Percentiles rank a stretch among this genome's conserved stretches.
phyloP scores from a whole-genome alignment of 345 rosid genomes.

The Populus pruinosa region DNA sequence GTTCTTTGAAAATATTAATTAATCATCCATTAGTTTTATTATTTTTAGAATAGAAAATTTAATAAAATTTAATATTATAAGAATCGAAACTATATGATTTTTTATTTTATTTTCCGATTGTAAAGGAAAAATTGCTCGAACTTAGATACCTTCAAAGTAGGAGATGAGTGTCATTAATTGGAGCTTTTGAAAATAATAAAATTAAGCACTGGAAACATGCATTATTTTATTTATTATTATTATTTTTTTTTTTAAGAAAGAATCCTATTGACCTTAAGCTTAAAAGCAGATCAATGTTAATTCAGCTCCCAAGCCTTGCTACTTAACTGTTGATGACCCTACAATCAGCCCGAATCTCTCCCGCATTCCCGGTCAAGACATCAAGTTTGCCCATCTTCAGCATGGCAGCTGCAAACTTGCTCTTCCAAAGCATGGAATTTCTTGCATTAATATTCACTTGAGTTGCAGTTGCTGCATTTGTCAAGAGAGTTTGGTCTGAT shows the following conservation, averaged over 20 bases:
- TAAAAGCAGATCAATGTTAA: too few species aligned
- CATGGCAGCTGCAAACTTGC: slow-evolving; percentile 24
- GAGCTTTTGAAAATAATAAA: too few species aligned
- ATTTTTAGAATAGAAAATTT: not conserved
- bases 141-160: too few species aligned
- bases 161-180: not conserved
- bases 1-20: too few species aligned
- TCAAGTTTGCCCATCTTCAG: slow-evolving; percentile 22
- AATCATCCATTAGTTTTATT: too few species aligned
- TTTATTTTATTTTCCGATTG: too few species aligned
- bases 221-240: too few species aligned
- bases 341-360: slow-evolving; percentile 18
- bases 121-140: not conserved
- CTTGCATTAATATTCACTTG: slow-evolving; percentile 16
- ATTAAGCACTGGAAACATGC: too few species aligned
- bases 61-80: too few species aligned
- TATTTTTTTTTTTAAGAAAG: too few species aligned
- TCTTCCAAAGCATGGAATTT: slow-evolving; percentile 8
- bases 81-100: not conserved
- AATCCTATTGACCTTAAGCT: too few species aligned
- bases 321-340: slow-evolving; percentile 15
- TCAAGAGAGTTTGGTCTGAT: slow-evolving; percentile 23
- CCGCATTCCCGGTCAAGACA: slow-evolving; percentile 12
- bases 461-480: slow-evolving; percentile 7
- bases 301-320: too few species aligned